Evolutionary conservation across 2,329 filamentous ascomycete species (phyloP), one percentile per base, ranked within the genome.

Genomic region (Achaetomium macrosporum): DNA sequence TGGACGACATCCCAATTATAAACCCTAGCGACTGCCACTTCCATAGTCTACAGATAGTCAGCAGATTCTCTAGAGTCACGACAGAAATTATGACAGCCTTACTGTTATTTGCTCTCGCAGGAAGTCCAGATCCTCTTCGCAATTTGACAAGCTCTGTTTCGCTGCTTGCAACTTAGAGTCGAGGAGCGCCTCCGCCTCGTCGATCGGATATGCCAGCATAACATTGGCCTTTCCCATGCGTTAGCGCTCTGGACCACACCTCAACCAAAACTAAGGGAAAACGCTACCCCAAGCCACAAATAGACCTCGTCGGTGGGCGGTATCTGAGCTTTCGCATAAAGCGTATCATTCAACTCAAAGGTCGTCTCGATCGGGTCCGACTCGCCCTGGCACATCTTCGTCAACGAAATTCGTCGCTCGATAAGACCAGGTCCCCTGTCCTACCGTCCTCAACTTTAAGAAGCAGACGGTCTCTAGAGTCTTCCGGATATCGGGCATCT

Each of bases 1-100:
- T 96, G 88, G 41, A 92, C 89, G 5, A 99, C 90, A 65, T 99
- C 93, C 92, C 93, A 97, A 71, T 99, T 99, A 72, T 99, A 97
- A n/a, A 99, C 91, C 59, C 93, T 81, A 19, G 93, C 93, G 39
- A 92, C 90, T 4, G 93, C 93, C 33, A 99, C 93, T 71, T 99
- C 93, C 76, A 99, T 85, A 0, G 91, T 96, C 89, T 95, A 61
- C n/a, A 8, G 54, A 56, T 35, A 17, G 19, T 53, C 40, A 54
- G 59, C 40, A 30, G 2, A 29, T 5, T 1, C 25, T 30, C 12
- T 15, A 20, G n/a, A 10, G 13, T 25, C 13, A 31, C 19, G 5
- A 9, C 44, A n/a, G 25, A 31, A 2, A 4, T 9, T 11, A 39
- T 8, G 13, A 5, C 15, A 19, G 19, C 7, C 25, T 71, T 82